These are phyloP conservation scores for Rhizopus stolonifer DNA, from an alignment of 371 early-diverging fungal species.

Conservation along the genomic window DNA sequence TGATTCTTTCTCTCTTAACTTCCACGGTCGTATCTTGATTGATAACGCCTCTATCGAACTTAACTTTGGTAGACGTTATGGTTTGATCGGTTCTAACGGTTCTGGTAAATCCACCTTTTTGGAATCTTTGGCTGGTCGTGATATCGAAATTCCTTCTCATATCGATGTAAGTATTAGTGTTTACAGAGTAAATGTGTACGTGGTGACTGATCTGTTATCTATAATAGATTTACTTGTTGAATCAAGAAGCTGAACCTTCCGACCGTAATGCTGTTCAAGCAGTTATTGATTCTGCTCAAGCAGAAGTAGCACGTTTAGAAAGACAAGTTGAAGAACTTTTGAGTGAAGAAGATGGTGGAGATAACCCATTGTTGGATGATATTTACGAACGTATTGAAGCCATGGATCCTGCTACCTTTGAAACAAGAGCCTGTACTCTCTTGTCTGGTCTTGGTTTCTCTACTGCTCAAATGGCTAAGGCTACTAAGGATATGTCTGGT, in stretches of 20 bases:
- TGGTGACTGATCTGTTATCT: neutral
- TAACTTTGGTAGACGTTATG: constrained; percentile 97
- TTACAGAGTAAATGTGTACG: too few relatives aligned
- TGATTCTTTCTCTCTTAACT: constrained; percentile 91
- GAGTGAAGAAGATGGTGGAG: constrained; percentile 78
- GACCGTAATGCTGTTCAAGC: constrained; percentile 91
- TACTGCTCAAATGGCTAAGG: constrained; percentile 79
- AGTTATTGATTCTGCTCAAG: constrained; percentile 87
- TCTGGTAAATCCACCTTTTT: constrained; percentile 99
- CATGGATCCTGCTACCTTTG: constrained; percentile 93
- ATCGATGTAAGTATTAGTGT: constrained; percentile 83
- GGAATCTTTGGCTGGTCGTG: constrained; percentile 89
- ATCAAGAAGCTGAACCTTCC: constrained; percentile 93
- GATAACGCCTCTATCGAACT: constrained; percentile 94
- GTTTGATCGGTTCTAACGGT: constrained; percentile 97
- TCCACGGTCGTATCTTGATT: constrained; percentile 91
- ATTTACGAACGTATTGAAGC: constrained; percentile 93
- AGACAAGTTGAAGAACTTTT: constrained; percentile 86
- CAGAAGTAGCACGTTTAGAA: constrained; percentile 88
- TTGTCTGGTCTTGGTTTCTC: constrained; percentile 96
- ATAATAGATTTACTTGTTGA: constrained; percentile 48
- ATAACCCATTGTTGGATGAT: constrained; percentile 88
- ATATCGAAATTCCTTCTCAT: constrained; percentile 94
- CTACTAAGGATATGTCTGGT: constrained; percentile 96
- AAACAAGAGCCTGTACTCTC: constrained; percentile 88